Evolutionary conservation across 768 basidiomycete genomes (phyloP), one percentile per base, ranked within the genome.

Genomic region (Lyophyllum shimeji): DNA sequence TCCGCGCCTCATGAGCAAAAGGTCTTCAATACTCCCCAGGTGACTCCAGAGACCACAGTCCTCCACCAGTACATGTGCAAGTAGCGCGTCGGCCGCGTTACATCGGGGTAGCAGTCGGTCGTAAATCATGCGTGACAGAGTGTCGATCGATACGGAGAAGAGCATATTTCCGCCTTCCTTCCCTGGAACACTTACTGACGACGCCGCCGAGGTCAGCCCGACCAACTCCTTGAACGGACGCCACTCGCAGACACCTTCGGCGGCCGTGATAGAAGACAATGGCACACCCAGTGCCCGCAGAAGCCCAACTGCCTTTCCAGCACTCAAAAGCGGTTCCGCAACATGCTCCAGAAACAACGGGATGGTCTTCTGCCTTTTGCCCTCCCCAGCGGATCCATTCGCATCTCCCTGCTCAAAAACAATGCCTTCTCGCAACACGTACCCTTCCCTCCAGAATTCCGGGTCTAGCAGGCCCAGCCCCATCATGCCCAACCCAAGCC

Each of bases 401-500:
- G 20, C n/a, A 3, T 42, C 63, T 33, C 47, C 59, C 25, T 63
- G 66, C 1, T 67, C 69, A 37, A 64, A 68, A 29, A 67, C 60
- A 2, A 70, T 66, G 17, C 70, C 71, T 46, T 79, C 79, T 37
- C 85, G 71, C 57, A 91, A 66, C 2, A 73, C 72, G 68, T 87
- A 92, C 0, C 87, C 89, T 40, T 89, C 84, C 27, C 78, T 73
- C 91, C 91, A 94, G 64, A 91, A 91, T 53, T 92, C 89, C 0
- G 85, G 86, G 63, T 89, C 86, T 63, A 83, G 58, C 20, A 87
- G 65, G 1, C 80, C 79, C 43, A 79, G 65, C 2, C 76, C 77
- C 65, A 76, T 70, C 65, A 77, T 76, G 39, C 79, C 79, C 48
- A 76, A 55, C 0, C 76, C 77, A 43, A 89, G 73, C 18, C 84